Evolutionary conservation across 2,329 filamentous ascomycete species (phyloP), one percentile per base, ranked within the genome.

Genomic region (Emydomyces testavorans): DNA sequence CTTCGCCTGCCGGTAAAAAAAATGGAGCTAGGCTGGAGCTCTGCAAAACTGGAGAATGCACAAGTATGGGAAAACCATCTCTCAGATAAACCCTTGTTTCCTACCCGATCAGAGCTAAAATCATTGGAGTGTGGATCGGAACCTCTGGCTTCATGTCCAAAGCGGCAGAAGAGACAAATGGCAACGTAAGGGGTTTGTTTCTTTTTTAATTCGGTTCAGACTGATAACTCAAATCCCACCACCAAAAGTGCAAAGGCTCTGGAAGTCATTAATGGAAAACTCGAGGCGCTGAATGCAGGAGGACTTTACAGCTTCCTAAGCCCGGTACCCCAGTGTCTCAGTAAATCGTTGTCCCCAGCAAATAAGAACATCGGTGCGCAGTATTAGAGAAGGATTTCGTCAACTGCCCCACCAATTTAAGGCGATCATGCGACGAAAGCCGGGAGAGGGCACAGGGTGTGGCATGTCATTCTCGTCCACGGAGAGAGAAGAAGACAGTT

Each of bases 81-180:
- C 46, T 46, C 48, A 41, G 48, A 50, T 50, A 50, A 50, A 45
- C 21, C 21, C 26, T 34, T 21, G 18, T 20, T 10, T 21, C 34
- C n/a, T 32, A 31, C 45, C 47, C 42, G 46, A 35, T 46, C 48
- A 46, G 41, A 35, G 34, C 39, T 37, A 16, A 42, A 16, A n/a
- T 40, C 20, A 26, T 39, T 37, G 7, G 26, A n/a, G 24, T 32
- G 36, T 24, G 41, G 35, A 38, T 18, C 38, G 18, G 4, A 41
- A 23, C 8, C 16, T 21, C 15, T 23, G 26, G 8, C n/a, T 29
- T 28, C 16, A 11, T 38, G 13, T 38, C 15, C 35, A 7, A 38
- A 21, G 35, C 35, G 11, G 11, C 16, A 13, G 35, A 20, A 38
- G 3, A 38, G n/a, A n/a, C n/a, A n/a, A n/a, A n/a, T n/a, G n/a